phyloP scores from a whole-genome alignment of 306 rosid species.

The Cicer bijugum region DNA sequence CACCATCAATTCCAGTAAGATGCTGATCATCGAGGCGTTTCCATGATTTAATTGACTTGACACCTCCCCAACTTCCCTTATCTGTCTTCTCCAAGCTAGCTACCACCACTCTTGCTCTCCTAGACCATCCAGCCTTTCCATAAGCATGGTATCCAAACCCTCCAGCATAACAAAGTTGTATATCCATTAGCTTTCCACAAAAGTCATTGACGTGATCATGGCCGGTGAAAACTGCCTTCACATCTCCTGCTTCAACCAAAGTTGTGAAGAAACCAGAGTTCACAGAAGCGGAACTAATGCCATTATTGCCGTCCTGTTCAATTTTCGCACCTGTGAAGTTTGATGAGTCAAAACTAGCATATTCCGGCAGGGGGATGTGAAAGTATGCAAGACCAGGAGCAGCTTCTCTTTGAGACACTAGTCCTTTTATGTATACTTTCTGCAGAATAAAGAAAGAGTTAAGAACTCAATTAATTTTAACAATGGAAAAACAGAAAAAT shows the following conservation, averaged over 20 bases:
- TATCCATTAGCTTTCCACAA: slow-evolving; percentile 71
- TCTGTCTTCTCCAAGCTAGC: slow-evolving; percentile 69
- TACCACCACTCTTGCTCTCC: slow-evolving; percentile 86
- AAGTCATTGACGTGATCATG: slow-evolving; percentile 95
- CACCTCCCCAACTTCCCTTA: slow-evolving; percentile 71
- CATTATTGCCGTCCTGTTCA: slow-evolving; percentile 48
- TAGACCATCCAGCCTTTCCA: slow-evolving; percentile 91
- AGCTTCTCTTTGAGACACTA: slow-evolving; percentile 63
- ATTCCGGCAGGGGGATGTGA: slow-evolving; percentile 94
- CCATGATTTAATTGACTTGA: slow-evolving; percentile 85
- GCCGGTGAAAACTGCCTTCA: slow-evolving; percentile 84
- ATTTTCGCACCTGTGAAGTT: slow-evolving; percentile 73
- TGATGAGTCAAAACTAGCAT: slow-evolving; percentile 64
- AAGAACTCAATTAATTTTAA: slow-evolving; percentile 9
- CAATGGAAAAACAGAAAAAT: slow-evolving; percentile 37
- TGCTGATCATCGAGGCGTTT: slow-evolving; percentile 80
- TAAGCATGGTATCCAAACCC: slow-evolving; percentile 98
- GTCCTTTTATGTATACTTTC: slow-evolving; percentile 66
- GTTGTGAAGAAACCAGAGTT: slow-evolving; percentile 93
- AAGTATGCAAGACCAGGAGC: slow-evolving; percentile 90
- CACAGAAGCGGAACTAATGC: slow-evolving; percentile 83
- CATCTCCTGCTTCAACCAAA: slow-evolving; percentile 85
- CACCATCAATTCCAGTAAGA: slow-evolving; percentile 65
- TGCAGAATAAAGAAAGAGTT: slow-evolving; percentile 44
- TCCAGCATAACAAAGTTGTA: slow-evolving; percentile 83